These are phyloP conservation scores for Tolypocladium pustulatum DNA, from an alignment of 2,329 filamentous ascomycete species.

Conservation along the genomic window DNA sequence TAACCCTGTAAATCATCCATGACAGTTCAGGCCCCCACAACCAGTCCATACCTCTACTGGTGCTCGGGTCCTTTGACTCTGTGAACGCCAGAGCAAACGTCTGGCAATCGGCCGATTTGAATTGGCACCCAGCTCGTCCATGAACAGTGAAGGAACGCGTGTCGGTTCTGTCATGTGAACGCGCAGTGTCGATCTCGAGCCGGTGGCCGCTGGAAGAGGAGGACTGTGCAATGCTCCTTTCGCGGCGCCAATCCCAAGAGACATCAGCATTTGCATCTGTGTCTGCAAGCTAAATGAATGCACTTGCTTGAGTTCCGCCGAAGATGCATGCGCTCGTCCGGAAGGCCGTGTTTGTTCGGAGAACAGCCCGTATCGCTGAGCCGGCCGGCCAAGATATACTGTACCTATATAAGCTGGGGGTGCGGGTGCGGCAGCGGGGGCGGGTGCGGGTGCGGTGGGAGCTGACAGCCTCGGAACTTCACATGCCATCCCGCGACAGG, in stretches of 20 bases:
- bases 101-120: not conserved
- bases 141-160: not conserved
- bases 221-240: not conserved
- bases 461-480: conserved; percentile 3
- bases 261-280: not conserved
- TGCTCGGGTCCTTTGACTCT: not conserved
- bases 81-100: not conserved
- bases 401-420: not conserved
- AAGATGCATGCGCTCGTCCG: not conserved
- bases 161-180: not conserved
- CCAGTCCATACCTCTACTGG: not conserved
- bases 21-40: not conserved
- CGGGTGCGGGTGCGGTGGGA: not conserved
- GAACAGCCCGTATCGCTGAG: not conserved
- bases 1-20: no score
- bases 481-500: conserved; percentile 1
- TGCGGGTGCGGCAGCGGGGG: not conserved
- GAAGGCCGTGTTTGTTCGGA: not conserved
- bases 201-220: not conserved
- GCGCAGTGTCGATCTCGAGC: not conserved
- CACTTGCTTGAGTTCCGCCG: not conserved
- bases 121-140: not conserved
- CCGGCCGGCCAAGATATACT: not conserved
- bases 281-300: not conserved
- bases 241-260: not conserved